Evolutionary conservation across 352 stramenopile genomes (phyloP).

Genomic region (Globisporangium middletonii): DNA sequence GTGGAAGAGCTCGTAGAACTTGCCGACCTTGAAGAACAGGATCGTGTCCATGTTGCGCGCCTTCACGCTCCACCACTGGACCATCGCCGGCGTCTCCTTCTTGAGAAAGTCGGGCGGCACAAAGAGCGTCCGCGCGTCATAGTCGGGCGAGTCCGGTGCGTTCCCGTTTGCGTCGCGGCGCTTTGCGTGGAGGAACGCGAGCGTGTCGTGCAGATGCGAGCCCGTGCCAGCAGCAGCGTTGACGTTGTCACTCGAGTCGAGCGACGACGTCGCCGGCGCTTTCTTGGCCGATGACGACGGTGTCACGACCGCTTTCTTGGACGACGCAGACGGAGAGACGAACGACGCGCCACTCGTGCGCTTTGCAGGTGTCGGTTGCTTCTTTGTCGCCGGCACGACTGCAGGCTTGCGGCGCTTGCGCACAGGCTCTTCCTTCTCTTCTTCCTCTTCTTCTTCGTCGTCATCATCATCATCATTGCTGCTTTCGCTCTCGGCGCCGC

Average conservation of each 20-base stretch:
- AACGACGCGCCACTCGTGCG: constrained; percentile 26
- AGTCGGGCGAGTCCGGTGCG: constrained; percentile 77
- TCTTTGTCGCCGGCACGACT: constrained; percentile 12
- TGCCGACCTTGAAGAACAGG: constrained; percentile 98
- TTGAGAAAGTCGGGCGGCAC: constrained; percentile 85
- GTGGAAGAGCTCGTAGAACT: constrained; percentile 97
- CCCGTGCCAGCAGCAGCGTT: constrained; percentile 47
- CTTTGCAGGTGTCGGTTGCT: constrained; percentile 17
- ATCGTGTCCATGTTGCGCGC: constrained; percentile 96
- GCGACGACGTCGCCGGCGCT: constrained; percentile 12
- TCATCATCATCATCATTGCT: constrained; percentile 47
- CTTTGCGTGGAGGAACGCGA: constrained; percentile 85
- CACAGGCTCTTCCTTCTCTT: constrained; percentile 31
- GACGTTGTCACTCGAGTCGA: constrained; percentile 6
- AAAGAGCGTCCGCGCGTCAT: constrained; percentile 90
- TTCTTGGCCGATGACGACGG: constrained; percentile 15
- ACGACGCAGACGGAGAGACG: constrained; percentile 21
- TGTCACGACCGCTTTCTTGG: constrained; percentile 19
- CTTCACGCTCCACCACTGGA: constrained; percentile 99
- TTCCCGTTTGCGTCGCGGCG: constrained; percentile 89
- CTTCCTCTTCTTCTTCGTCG: constrained; percentile 32
- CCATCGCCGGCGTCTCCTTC: constrained; percentile 93
- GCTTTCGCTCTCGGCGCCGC: constrained; percentile 33
- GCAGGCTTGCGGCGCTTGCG: constrained; percentile 32
- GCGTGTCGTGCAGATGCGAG: constrained; percentile 89